phyloP scores from a whole-genome alignment of 768 basidiomycete species.

The Lyophyllum decastes region DNA sequence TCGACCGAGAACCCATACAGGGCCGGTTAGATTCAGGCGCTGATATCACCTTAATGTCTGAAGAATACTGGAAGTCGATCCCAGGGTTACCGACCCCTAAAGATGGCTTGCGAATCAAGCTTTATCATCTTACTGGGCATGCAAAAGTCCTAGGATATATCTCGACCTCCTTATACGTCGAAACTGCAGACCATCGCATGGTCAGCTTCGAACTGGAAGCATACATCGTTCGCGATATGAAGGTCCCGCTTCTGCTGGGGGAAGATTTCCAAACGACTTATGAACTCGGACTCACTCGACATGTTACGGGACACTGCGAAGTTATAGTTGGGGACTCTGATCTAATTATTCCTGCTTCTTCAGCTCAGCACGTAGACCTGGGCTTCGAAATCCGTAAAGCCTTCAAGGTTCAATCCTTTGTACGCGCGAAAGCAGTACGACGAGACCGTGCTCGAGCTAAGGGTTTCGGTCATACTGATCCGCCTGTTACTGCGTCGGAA shows the following conservation, averaged over 20 bases:
- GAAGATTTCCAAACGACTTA: slow-evolving; percentile 35
- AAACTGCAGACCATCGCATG: background rate
- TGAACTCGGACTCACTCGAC: background rate
- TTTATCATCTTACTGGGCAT: background rate
- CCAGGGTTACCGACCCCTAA: background rate
- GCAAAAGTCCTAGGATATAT: background rate
- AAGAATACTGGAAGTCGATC: background rate
- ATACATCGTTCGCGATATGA: slow-evolving; percentile 31
- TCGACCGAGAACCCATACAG: background rate
- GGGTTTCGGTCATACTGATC: background rate
- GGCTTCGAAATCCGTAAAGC: slow-evolving; percentile 21
- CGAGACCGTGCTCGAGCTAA: background rate
- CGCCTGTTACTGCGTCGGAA: background rate
- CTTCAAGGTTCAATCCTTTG: slow-evolving; percentile 2
- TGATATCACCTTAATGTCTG: background rate
- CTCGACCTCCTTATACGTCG: background rate
- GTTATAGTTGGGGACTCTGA: background rate
- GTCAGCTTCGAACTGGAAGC: slow-evolving; percentile 29
- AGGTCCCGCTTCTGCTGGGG: slow-evolving; percentile 29
- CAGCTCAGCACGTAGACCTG: slow-evolving; percentile 11
- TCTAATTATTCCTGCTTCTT: slow-evolving; percentile 2
- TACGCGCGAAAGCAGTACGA: background rate
- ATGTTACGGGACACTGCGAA: slow-evolving; percentile 9
- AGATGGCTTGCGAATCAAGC: background rate
- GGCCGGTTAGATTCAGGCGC: background rate